A percentile compares a stretch with the other conserved stretches of the same genome.
Conservation (phyloP, 2,329 filamentous ascomycete genomes). For the Apiospora marii region DNA sequence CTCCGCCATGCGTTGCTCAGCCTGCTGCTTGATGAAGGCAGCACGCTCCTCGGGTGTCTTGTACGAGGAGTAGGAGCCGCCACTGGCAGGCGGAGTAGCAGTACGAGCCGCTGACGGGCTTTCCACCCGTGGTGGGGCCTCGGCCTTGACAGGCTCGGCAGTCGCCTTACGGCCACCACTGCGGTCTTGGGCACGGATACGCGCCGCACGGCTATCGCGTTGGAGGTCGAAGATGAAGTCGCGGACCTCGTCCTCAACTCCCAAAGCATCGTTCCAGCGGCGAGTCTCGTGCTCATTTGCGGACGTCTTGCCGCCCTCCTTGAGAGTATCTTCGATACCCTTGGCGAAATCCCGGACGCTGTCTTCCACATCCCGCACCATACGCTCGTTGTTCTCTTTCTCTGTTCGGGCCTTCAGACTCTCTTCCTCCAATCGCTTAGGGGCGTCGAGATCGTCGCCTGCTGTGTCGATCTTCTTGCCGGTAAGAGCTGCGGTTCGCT, state of each 20-base stretch:
- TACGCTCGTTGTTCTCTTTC: constrained; percentile 91
- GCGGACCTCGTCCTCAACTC: constrained; percentile 94
- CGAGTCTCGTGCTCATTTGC: constrained; percentile 88
- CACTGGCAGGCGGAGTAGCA: constrained; percentile 57
- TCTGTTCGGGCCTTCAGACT: constrained; percentile 82
- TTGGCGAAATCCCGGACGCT: constrained; percentile 89
- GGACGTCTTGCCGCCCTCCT: constrained; percentile 78
- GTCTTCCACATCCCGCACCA: constrained; percentile 97
- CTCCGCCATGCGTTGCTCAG: constrained; percentile 96
- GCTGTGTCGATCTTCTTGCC: constrained; percentile 77
- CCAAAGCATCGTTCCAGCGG: constrained; percentile 94
- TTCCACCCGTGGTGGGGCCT: constrained; percentile 59
- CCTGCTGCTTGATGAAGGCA: constrained; percentile 96
- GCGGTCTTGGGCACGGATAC: constrained; percentile 68
- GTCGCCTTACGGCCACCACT: constrained; percentile 51
- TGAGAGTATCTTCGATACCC: constrained; percentile 85
- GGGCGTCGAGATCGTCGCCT: constrained; percentile 78
- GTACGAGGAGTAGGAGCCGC: constrained; percentile 80
- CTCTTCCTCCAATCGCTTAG: constrained; percentile 89
- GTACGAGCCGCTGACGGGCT: constrained; percentile 64
- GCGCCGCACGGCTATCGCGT: constrained; percentile 80
- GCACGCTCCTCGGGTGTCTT: constrained; percentile 93
- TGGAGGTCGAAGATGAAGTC: constrained; percentile 98
- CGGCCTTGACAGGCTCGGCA: constrained; percentile 53
- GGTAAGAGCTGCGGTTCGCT: constrained; percentile 89